Base-by-base conservation (phyloP, 345 rosid genomes). In the Citrus maxima region DNA sequence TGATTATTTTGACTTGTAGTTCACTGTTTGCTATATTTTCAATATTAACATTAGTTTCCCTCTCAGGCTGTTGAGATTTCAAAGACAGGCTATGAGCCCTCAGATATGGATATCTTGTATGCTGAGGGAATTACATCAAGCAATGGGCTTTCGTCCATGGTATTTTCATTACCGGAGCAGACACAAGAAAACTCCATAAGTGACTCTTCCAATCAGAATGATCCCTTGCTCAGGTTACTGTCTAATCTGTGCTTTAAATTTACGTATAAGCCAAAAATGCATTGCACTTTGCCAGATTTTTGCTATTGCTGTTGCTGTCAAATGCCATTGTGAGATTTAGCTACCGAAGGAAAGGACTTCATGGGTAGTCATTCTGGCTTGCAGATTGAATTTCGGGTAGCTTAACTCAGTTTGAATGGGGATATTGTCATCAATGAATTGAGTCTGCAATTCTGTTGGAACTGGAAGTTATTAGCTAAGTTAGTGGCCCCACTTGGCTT, bases 71-170 rank as follows among this genome's bases (percentile, higher is more conserved):
- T 82, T 75, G 99, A 91, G 87, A 84, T 93, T 80, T 89, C 90
- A 51, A 92, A 82, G 84, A 61, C 88, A 77, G 91, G 86, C 74
- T 96, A 92, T 42, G 86, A 84, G 78, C 98, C 98, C 61, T 88
- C 97, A 32, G 92, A 96, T 27, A 84, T 86, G 88, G 99, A 96
- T 84, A 88, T 93, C 79, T 78, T 96, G 79, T 90, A 92, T 76
- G 89, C 95, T 40, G 95, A 96, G 80, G 97, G 97, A 77, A 83
- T 89, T 19, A 68, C 91, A 34, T 82, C 93, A 67, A 88, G 92
- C 81, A 90, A 88, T 19, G 89, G 97, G 66, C 91, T 90, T 75
- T 90, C 91, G 34, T 82, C 72, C 89, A 88, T 90, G 87, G 97
- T 92, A 24, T 96, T 92, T 88, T 88, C 94, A 63, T 91, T 87